Base-by-base conservation (phyloP, 2,329 filamentous ascomycete species). In the Epichloe scottii region DNA sequence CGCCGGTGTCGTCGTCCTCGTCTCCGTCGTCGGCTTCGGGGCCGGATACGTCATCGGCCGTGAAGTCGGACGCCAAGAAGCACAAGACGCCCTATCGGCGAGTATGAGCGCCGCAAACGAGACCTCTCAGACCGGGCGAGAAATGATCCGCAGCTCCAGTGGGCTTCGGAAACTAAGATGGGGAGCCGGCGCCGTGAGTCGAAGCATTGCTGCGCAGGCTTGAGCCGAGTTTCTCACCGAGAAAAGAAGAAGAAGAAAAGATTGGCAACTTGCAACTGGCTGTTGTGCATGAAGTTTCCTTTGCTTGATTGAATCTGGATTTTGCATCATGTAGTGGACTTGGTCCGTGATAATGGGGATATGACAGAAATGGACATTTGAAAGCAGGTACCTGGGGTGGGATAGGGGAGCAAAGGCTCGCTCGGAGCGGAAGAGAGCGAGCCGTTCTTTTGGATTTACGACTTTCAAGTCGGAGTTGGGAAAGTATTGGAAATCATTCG, bases 1-100 rank as follows among this genome's bases (percentile, higher is more conserved):
- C 51, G 81, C 82, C 7, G 81, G 82, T 17, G 81, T 85, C 1
- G 78, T 85, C 2, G 80, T 85, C 8, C 71, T 86, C 11, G 77
- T 85, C 3, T 82, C 78, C 7, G 82, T 84, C 1, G 81, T 85
- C 35, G 81, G 81, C 2, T 85, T 86, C 57, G 80, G 82, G 3
- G 82, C 82, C 8, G 82, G 82, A 11, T 84, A 84, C 59, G 81
- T 84, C 23, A 80, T 84, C 53, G 82, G 82, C 5, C 71, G 81
- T 26, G 82, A 85, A 57, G 80, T 82, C 23, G 82, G 82, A 3
- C 73, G 78, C 35, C 78, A 83, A 56, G 81, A 85, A 59, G 63
- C 69, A 12, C 62, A 82, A 56, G 81, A 85, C 58, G 63, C 68
- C 14, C 62, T 76, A n/a, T 66, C 66, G 10, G 68, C 68, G 15